These are phyloP conservation scores for Hippophae gyantsensis DNA, from an alignment of 306 rosid genomes.

Conservation along the genomic window DNA sequence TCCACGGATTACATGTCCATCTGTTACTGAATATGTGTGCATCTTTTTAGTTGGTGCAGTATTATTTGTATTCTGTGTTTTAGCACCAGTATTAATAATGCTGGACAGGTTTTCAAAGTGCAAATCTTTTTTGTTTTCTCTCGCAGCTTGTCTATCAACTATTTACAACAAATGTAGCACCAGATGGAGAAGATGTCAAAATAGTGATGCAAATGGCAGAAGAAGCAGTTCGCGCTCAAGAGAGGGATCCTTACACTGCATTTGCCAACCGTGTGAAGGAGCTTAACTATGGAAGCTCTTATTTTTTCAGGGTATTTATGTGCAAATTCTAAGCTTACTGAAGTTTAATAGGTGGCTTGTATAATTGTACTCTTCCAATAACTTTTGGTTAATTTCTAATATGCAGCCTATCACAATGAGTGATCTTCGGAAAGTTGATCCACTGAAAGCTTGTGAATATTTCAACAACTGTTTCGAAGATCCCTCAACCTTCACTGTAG, in stretches of 20 bases:
- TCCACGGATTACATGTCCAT: not conserved
- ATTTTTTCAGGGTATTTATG: conserved; percentile 70
- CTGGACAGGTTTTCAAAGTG: not conserved
- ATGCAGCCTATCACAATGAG: conserved; percentile 69
- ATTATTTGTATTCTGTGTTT: conserved; percentile 1
- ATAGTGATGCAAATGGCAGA: conserved; percentile 98
- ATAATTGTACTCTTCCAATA: conserved; percentile 8
- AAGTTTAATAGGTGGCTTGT: not conserved
- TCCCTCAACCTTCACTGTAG: conserved; percentile 83
- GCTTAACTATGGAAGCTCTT: conserved; percentile 94
- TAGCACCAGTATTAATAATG: not conserved
- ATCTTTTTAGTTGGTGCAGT: conserved; percentile 2
- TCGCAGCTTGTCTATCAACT: conserved; percentile 91
- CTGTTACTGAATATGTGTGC: not conserved
- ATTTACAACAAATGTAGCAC: conserved; percentile 65
- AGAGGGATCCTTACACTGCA: conserved; percentile 88
- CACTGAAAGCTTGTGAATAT: conserved; percentile 84
- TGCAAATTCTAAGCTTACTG: conserved; percentile 16
- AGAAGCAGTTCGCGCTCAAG: conserved; percentile 92
- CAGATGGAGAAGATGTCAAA: conserved; percentile 80
- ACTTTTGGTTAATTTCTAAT: conserved; percentile 21
- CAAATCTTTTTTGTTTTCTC: conserved; percentile 18
- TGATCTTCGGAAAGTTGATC: conserved; percentile 82
- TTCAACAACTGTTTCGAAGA: conserved; percentile 89
- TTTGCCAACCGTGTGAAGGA: conserved; percentile 94